Percentiles rank a stretch among this genome's conserved stretches.
Evolutionary conservation across 1,139 yeast species (phyloP).

Genomic region (Magnusiomyces clavatus): DNA sequence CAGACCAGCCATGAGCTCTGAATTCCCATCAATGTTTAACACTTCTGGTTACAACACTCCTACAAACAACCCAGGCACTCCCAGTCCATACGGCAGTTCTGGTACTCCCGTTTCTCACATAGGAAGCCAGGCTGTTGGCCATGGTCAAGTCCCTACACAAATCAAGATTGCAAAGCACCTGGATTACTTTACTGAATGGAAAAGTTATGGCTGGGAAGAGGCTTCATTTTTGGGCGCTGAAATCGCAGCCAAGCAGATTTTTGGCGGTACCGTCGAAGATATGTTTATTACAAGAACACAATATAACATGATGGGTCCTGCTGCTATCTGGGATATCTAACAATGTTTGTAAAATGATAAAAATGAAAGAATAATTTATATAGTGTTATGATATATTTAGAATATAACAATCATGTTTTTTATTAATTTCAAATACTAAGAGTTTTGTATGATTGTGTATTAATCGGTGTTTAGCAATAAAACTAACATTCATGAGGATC

Average conservation of each 20-base stretch:
- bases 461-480: too few species aligned
- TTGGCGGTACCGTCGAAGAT: conserved; percentile 51
- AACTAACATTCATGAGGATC: too few species aligned
- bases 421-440: too few species aligned
- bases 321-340: conserved; percentile 44
- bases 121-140: conserved; percentile 22
- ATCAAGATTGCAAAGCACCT: conserved; percentile 67
- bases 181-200: conserved; percentile 95
- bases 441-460: too few species aligned
- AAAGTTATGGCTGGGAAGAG: conserved; percentile 73
- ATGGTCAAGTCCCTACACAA: conserved; percentile 67
- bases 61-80: conserved; percentile 16
- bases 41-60: conserved; percentile 32
- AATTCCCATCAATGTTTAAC: conserved; percentile 32
- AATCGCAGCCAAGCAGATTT: conserved; percentile 79
- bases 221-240: conserved; percentile 78
- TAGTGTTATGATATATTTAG: too few species aligned
- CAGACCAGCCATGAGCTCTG: conserved; percentile 32
- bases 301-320: conserved; percentile 76
- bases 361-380: too few species aligned
- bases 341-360: too few species aligned
- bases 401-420: too few species aligned
- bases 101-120: conserved; percentile 18
- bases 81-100: conserved; percentile 18
- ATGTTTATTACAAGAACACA: conserved; percentile 61